Percentiles rank a stretch among this genome's conserved stretches.
phyloP scores from a whole-genome alignment of 176 grass and related monocot species.

The Rhynchospora tenuis region DNA sequence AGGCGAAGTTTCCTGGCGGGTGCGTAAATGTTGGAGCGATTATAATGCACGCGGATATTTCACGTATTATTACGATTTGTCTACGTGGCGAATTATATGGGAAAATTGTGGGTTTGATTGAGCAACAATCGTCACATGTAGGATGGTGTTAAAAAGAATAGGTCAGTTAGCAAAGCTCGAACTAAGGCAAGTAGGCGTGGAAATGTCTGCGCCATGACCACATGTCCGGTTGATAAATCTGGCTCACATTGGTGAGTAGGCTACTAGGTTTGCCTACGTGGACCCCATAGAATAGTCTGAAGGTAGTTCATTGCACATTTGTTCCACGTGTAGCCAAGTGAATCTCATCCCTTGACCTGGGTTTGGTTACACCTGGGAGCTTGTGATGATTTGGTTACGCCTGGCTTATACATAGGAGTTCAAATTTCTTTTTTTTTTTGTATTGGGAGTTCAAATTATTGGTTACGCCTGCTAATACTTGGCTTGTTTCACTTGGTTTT shows the following conservation, averaged over 20 bases:
- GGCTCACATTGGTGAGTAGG: background rate
- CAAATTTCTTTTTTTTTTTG: background rate
- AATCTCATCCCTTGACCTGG: background rate
- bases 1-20: background rate
- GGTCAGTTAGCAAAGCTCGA: background rate
- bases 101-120: background rate
- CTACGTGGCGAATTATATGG: too few species aligned
- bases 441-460: too few species aligned
- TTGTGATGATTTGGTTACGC: background rate
- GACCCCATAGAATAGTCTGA: background rate
- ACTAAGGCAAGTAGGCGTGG: background rate
- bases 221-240: background rate
- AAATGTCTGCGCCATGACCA: background rate
- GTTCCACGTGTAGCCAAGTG: background rate
- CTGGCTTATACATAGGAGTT: background rate
- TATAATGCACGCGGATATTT: background rate
- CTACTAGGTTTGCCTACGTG: background rate
- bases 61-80: background rate
- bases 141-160: background rate
- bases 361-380: background rate
- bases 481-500: too few species aligned
- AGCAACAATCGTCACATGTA: background rate
- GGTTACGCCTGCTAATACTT: too few species aligned
- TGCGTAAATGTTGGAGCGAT: background rate
- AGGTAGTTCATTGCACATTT: background rate